Conservation (phyloP, 129 eudicot genomes). For the Centella asiatica region DNA sequence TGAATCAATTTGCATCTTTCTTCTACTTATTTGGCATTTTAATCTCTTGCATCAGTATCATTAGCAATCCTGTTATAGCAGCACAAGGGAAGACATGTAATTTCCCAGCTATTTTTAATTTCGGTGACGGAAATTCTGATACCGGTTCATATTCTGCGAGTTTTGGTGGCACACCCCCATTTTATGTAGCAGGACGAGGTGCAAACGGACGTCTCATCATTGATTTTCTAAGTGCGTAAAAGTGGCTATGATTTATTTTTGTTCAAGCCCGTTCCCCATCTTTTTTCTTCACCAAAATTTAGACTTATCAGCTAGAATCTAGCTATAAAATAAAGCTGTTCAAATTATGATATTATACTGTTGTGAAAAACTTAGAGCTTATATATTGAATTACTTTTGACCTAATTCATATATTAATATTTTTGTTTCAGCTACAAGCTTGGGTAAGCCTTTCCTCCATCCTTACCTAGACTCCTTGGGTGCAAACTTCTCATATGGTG, state of each 20-base stretch:
- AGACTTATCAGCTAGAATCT: too few species aligned
- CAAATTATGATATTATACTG: too few species aligned
- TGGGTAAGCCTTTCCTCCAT: not conserved
- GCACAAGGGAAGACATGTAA: not conserved
- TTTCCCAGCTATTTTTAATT: not conserved
- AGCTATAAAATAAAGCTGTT: too few species aligned
- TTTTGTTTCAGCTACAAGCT: not conserved
- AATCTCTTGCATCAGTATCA: not conserved
- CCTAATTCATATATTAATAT: too few species aligned
- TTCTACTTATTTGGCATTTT: not conserved
- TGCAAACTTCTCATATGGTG: not conserved
- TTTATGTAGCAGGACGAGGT: not conserved
- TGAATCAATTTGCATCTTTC: not conserved
- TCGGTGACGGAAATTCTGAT: slow-evolving; percentile 1
- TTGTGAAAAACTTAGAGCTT: too few species aligned
- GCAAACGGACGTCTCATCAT: not conserved
- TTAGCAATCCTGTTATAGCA: too few species aligned
- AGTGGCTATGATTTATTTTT: too few species aligned
- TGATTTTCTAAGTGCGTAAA: too few species aligned
- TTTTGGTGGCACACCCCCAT: not conserved
- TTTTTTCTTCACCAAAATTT: too few species aligned
- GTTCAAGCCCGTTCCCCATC: too few species aligned
- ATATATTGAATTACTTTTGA: too few species aligned
- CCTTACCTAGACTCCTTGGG: not conserved
- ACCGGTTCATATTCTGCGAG: not conserved